Conservation (phyloP, 768 basidiomycete species). For the Steccherinum ochraceum region DNA sequence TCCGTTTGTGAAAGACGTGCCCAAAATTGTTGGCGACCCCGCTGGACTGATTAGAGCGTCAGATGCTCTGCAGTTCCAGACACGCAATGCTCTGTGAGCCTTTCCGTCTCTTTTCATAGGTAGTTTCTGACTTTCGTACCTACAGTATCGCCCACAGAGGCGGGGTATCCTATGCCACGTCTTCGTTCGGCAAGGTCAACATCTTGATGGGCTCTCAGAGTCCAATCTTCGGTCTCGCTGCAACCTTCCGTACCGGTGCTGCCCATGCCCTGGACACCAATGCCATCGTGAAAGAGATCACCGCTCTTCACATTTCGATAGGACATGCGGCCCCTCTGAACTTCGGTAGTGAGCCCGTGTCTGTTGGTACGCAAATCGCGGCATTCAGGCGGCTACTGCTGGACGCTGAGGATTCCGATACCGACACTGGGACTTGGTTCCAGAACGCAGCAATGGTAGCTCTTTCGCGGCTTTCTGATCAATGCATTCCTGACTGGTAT, state of each 20-base stretch:
- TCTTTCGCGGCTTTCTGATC: constrained; percentile 6
- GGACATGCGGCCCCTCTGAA: constrained; percentile 19
- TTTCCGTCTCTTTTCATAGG: constrained; percentile 1
- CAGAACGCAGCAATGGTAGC: constrained; percentile 27
- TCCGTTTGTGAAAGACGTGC: constrained; percentile 40
- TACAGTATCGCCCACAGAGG: constrained; percentile 57
- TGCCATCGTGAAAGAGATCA: constrained; percentile 37
- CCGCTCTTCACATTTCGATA: constrained; percentile 39
- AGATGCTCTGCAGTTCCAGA: constrained; percentile 68
- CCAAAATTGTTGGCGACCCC: constrained; percentile 46
- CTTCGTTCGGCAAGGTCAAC: constrained; percentile 26
- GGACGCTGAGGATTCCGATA: constrained; percentile 25
- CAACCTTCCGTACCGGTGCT: constrained; percentile 36
- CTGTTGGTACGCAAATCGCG: constrained; percentile 80
- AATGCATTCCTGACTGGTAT: neutral
- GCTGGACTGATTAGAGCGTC: constrained; percentile 52
- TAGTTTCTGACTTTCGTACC: constrained; percentile 1
- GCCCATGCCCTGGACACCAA: constrained; percentile 31
- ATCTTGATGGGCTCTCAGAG: constrained; percentile 17
- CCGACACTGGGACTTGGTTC: constrained; percentile 28
- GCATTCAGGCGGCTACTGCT: constrained; percentile 62
- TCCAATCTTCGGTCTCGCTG: constrained; percentile 35
- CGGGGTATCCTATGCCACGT: constrained; percentile 40
- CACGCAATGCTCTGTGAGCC: constrained; percentile 65
- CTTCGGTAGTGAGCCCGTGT: constrained; percentile 21